These are phyloP conservation scores for Blepharisma undulans DNA, from an alignment of 169 alveolate genomes.

Conservation along the genomic window DNA sequence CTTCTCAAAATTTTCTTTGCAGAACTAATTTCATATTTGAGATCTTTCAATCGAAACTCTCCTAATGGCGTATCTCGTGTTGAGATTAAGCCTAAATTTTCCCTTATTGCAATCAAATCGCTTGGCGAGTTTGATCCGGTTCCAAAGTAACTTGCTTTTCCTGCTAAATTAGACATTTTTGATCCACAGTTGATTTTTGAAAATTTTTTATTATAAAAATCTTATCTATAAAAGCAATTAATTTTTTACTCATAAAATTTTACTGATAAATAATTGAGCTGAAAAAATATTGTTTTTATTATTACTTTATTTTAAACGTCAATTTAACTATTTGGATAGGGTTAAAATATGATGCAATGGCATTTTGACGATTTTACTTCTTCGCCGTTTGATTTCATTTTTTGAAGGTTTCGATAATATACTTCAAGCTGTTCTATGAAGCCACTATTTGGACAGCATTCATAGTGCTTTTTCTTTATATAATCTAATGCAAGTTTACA, in stretches of 20 bases:
- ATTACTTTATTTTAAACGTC: neutral
- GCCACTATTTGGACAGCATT: neutral
- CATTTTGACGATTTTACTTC: neutral
- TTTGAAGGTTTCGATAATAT: neutral
- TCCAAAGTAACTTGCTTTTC: neutral
- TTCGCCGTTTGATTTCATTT: neutral
- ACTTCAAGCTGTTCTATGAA: neutral
- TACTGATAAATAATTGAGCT: neutral
- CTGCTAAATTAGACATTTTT: neutral
- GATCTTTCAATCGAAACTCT: neutral
- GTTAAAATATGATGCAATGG: neutral
- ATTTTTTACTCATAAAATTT: too few relatives aligned
- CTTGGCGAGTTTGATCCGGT: neutral
- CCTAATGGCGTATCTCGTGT: neutral
- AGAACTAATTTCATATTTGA: neutral
- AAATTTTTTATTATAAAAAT: too few relatives aligned
- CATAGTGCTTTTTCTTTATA: neutral
- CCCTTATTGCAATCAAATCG: neutral
- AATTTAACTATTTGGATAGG: neutral
- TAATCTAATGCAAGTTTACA: neutral
- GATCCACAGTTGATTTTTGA: neutral
- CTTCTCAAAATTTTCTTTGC: neutral
- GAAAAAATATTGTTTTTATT: neutral
- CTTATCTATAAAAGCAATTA: neutral
- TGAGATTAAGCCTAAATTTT: neutral